Conservation (phyloP, 495 filamentous ascomycete species). For the Neurospora sp. region DNA sequence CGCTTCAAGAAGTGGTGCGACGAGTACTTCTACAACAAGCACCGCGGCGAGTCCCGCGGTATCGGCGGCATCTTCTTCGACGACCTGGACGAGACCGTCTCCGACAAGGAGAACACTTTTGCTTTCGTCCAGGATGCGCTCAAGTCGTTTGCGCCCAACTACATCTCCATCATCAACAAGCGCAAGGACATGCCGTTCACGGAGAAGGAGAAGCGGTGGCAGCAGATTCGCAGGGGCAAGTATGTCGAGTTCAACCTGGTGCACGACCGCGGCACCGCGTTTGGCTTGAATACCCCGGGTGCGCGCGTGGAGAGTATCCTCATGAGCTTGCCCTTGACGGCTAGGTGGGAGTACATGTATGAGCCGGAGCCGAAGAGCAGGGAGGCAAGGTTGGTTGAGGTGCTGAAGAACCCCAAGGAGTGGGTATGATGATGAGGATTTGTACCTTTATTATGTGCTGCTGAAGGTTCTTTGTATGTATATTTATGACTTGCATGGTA, state of each 20-base stretch:
- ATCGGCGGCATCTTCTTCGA: constrained; percentile 98
- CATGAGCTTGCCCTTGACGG: constrained; percentile 92
- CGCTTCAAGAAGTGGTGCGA: constrained; percentile 98
- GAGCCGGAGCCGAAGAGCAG: constrained; percentile 61
- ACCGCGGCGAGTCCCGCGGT: constrained; percentile 81
- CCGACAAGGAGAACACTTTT: constrained; percentile 80
- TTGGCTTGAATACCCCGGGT: constrained; percentile 87
- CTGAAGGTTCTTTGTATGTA: constrained; percentile 5
- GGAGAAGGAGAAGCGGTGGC: constrained; percentile 82
- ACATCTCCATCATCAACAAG: constrained; percentile 76
- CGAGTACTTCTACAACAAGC: constrained; percentile 89
- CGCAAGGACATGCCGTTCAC: constrained; percentile 89
- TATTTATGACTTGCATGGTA: neutral
- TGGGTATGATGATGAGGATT: constrained; percentile 56
- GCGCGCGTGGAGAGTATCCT: constrained; percentile 91
- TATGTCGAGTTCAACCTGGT: constrained; percentile 99
- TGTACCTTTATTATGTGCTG: neutral
- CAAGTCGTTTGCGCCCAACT: constrained; percentile 80
- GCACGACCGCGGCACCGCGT: constrained; percentile 91
- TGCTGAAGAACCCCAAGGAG: constrained; percentile 75
- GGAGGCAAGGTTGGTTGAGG: constrained; percentile 67
- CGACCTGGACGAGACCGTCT: constrained; percentile 75
- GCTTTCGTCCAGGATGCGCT: constrained; percentile 82
- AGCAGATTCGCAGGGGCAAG: constrained; percentile 81
- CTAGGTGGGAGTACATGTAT: constrained; percentile 94